Evolutionary conservation across 495 filamentous ascomycete genomes (phyloP).

Genomic region (Hamigera avellanea): DNA sequence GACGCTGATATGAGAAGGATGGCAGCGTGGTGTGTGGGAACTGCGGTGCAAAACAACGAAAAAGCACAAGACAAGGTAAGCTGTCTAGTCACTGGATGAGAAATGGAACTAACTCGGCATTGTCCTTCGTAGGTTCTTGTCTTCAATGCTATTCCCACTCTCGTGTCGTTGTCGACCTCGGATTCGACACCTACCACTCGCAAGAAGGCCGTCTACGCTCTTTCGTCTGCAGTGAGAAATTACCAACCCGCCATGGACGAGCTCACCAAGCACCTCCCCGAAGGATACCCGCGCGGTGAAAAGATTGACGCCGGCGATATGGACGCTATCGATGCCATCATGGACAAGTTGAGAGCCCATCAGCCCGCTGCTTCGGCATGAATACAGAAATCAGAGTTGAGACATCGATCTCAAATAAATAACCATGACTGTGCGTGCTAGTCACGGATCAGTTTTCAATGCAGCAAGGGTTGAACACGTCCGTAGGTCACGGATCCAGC

Average conservation of each 20-base stretch:
- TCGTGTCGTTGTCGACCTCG: constrained; percentile 52
- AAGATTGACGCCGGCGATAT: constrained; percentile 69
- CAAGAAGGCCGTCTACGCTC: constrained; percentile 76
- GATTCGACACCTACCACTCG: constrained; percentile 55
- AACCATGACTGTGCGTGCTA: no score
- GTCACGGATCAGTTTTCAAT: no score
- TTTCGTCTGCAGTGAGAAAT: constrained; percentile 76
- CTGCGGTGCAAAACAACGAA: constrained; percentile 90
- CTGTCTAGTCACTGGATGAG: no score
- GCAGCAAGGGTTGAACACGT: no score
- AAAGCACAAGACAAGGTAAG: constrained; percentile 64
- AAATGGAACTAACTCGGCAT: no score
- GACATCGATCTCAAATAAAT: no score
- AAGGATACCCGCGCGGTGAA: constrained; percentile 43
- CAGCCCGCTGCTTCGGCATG: constrained; percentile 18
- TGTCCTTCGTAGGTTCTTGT: constrained; percentile 57
- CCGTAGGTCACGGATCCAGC: no score
- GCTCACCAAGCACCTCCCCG: constrained; percentile 48
- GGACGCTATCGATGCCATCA: constrained; percentile 67
- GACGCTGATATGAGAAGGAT: constrained; percentile 63
- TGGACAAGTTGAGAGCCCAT: constrained; percentile 51
- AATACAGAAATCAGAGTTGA: constrained; percentile 1
- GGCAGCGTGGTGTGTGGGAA: constrained; percentile 88
- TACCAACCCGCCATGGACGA: constrained; percentile 65
- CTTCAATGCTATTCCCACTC: constrained; percentile 54